Base-by-base conservation (phyloP, 495 filamentous ascomycete species). In the Xylaria longipes region DNA sequence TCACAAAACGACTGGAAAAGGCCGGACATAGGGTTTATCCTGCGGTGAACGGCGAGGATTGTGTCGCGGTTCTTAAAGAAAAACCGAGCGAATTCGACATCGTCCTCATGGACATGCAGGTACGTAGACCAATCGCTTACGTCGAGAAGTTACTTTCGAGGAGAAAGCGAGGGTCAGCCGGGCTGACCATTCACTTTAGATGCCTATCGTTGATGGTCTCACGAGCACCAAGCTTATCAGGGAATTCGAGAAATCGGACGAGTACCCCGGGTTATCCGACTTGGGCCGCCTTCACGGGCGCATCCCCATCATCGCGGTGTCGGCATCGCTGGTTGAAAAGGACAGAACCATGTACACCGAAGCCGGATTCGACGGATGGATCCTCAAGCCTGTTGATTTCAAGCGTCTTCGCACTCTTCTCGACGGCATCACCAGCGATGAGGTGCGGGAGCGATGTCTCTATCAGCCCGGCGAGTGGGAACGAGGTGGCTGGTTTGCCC, bases 91-190 rank as follows among this genome's bases (percentile, higher is more conserved):
- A 67, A 20, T 97, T 91, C 74, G 94, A 98, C 79, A 90, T 95
- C n/a, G 84, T 98, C 22, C 84, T 98, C 76, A 98, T 98, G 95
- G 95, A 98, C 77, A 94, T 97, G 83, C 94, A 97, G 85, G 93
- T 93, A 75, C 76, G 85, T 81, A 31, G 35, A 46, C 1, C 15
- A 1, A n/a, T 33, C 35, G 2, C n/a, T 45, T n/a, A 5, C 20
- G 7, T 8, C 2, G 14, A 20, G 11, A 57, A 0, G 3, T n/a
- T 6, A 25, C 9, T 7, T 35, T 35, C 5, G 25, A 8, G 25
- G 17, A 33, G 22, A 52, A 6, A 12, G 22, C 6, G 1, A 22
- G 14, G n/a, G 17, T 17, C 9, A 9, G 37, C 17, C 17, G 31
- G 48, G 39, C 69, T 71, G 39, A 71, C 25, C n/a, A 29, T 41